Evolutionary conservation across 495 filamentous ascomycete species (phyloP).

Genomic region (Talaromyces wortmannii): DNA sequence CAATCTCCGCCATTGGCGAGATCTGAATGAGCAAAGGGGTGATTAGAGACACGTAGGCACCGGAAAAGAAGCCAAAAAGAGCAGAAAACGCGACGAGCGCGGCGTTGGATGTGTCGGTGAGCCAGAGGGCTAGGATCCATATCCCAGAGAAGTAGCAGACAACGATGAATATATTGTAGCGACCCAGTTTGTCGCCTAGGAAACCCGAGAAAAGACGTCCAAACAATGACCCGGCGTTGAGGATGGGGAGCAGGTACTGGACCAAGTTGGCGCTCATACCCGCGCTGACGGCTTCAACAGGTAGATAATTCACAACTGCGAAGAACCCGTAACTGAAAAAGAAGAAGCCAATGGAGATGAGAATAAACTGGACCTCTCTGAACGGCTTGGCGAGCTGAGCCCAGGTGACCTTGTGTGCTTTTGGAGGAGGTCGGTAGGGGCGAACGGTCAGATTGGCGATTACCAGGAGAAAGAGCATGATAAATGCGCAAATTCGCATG

Average conservation of each 20-base stretch:
- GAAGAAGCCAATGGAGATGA: constrained; percentile 36
- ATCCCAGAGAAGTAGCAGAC: constrained; percentile 15
- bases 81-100: constrained; percentile 19
- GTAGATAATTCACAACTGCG: constrained; percentile 66
- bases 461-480: constrained; percentile 58
- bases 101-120: constrained; percentile 13
- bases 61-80: constrained; percentile 25
- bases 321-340: constrained; percentile 55
- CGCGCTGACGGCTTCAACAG: constrained; percentile 37
- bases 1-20: constrained; percentile 14
- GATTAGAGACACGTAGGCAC: constrained; percentile 23
- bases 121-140: constrained; percentile 25
- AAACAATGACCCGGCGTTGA: constrained; percentile 43
- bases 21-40: constrained; percentile 20
- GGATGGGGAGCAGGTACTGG: constrained; percentile 59
- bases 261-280: constrained; percentile 54
- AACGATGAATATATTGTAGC: constrained; percentile 23
- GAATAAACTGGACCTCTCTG: constrained; percentile 36
- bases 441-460: constrained; percentile 55
- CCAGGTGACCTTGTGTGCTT: constrained; percentile 41
- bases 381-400: constrained; percentile 55
- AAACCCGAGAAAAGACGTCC: constrained; percentile 23
- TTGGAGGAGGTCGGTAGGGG: constrained; percentile 52
- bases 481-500: constrained; percentile 61
- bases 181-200: constrained; percentile 22